Percentiles rank a stretch among this genome's conserved stretches.
Conservation (phyloP, 176 grass and related monocot genomes). For the Rhynchospora breviuscula region DNA sequence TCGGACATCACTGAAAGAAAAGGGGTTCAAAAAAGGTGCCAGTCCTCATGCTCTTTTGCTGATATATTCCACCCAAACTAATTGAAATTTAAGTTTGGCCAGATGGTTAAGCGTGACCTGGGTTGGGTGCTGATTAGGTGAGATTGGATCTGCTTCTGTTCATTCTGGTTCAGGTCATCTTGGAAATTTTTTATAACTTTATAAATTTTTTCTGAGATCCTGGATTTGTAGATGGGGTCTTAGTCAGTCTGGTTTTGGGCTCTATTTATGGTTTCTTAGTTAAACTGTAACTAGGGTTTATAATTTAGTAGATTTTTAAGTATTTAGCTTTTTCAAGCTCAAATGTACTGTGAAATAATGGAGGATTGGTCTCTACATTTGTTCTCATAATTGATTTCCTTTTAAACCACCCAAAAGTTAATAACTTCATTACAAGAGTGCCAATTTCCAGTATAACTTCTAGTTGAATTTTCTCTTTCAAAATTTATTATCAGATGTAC, state of each 20-base stretch:
- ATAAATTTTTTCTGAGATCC: not conserved
- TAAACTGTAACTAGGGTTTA: not conserved
- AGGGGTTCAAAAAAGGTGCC: not conserved
- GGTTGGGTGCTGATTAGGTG: not conserved
- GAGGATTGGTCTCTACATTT: not conserved
- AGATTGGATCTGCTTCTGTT: not conserved
- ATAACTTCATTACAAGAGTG: not conserved
- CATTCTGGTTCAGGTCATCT: slow-evolving; percentile 1
- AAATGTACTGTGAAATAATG: not conserved
- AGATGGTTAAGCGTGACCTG: not conserved
- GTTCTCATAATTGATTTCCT: not conserved
- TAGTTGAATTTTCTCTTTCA: not conserved
- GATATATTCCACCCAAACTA: not conserved
- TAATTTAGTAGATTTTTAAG: not conserved
- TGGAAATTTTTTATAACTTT: too few species aligned
- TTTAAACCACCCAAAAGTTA: not conserved
- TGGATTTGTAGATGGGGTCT: not conserved
- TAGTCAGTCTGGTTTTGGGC: not conserved
- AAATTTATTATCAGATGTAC: not conserved
- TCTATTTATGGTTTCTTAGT: not conserved
- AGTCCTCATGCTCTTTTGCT: not conserved
- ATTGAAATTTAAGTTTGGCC: not conserved
- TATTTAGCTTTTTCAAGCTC: not conserved
- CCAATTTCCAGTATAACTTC: not conserved
- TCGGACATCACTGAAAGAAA: not conserved